Percentiles rank a stretch among this genome's conserved stretches.
Evolutionary conservation across 169 alveolate genomes (phyloP).

Genomic region (Eimeria acervulina): DNA sequence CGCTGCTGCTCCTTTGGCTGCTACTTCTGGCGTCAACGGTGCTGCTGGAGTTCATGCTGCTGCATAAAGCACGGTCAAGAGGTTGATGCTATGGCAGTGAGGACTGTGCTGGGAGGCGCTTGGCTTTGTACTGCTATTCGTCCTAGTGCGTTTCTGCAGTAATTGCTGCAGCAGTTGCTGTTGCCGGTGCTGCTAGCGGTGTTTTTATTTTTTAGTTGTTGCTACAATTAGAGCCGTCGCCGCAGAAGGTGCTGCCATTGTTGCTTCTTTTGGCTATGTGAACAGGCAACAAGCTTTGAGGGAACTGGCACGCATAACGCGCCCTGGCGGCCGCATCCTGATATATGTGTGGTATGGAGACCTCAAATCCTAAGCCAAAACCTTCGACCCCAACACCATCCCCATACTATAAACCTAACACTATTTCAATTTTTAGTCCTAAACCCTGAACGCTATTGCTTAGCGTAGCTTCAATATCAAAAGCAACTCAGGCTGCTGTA

Average conservation of each 20-base stretch:
- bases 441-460: not conserved
- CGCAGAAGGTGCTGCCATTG: not conserved
- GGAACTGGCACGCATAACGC: conserved; percentile 93
- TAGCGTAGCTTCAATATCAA: not conserved
- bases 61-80: not conserved
- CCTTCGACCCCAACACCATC: not conserved
- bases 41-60: not conserved
- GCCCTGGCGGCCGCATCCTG: conserved; percentile 91
- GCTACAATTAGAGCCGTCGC: not conserved
- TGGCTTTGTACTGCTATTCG: not conserved
- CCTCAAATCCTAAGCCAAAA: not conserved
- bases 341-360: conserved; percentile 93
- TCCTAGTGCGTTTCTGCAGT: not conserved
- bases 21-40: not conserved
- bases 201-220: not conserved
- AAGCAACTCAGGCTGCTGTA: not conserved
- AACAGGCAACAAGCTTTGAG: conserved; percentile 86
- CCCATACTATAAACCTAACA: not conserved
- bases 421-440: not conserved
- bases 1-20: not conserved
- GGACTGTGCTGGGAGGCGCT: not conserved
- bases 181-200: not conserved
- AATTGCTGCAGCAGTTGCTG: not conserved
- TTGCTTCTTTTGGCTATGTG: not conserved
- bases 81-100: not conserved